Base-by-base conservation (phyloP, 225 moss, liverwort and hornwort species). In the Sphagnum contortum region DNA sequence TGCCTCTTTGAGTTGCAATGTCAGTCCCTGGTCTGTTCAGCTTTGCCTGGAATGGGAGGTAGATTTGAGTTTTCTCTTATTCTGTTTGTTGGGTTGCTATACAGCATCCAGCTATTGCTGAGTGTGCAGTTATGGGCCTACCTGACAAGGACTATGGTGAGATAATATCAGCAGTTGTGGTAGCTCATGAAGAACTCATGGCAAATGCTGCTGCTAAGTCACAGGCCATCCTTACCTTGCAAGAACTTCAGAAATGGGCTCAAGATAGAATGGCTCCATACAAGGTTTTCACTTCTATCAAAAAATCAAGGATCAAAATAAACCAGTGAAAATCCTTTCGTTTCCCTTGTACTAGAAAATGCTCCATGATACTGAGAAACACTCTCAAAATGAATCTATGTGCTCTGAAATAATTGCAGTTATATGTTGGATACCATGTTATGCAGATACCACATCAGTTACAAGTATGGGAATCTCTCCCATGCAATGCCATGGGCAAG, bases 401-500 rank as follows among this genome's bases (percentile, higher is more conserved):
- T 29, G 29, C 29, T 29, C 29, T 29, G 29, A 29, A 29, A 29
- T 29, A 29, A 29, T 29, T 29, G 29, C 29, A 29, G 29, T 29
- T 29, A 29, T 29, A 29, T 29, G 29, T 29, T 29, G 29, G 29
- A 29, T 29, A 29, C 29, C 29, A 29, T 29, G 29, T 29, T 69
- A 3, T 76, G 76, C 81, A 85, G 87, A 87, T 81, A 64, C 87
- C 87, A 47, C 69, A 77, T 50, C 76, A 80, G 52, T 66, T 87
- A 60, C 62, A 64, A 65, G 76, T 83, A 53, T 83, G 87, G 83
- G 71, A 73, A 61, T 64, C 68, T 63, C 64, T 87, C 65, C 87
- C 87, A 65, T 77, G 83, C 52, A 87, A 87, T 68, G 87, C 80
- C 45, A 87, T 87, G 87, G 87, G 87, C 55, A 87, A 87, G 87